Conservation (phyloP, 2,329 filamentous ascomycete species). For the Nemania bipapillata region DNA sequence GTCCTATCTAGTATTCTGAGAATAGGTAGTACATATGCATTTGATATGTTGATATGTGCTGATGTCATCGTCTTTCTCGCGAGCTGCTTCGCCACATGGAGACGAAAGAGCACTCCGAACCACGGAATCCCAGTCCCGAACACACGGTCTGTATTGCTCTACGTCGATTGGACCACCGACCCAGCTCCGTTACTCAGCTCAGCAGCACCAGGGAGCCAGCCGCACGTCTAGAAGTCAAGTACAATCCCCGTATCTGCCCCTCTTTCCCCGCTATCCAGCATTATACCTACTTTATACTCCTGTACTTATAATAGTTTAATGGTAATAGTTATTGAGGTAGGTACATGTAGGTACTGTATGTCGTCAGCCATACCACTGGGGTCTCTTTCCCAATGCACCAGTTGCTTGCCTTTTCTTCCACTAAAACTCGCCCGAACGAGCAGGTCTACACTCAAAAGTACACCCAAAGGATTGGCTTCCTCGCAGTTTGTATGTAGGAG, state of each 20-base stretch:
- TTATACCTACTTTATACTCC: no score
- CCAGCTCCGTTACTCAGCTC: background rate
- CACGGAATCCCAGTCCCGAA: slow-evolving; percentile 26
- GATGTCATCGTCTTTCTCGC: slow-evolving; percentile 18
- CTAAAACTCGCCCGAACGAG: no score
- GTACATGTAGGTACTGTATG: background rate
- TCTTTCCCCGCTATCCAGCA: slow-evolving; percentile 31
- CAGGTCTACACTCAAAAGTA: no score
- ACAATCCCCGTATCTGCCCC: slow-evolving; percentile 10
- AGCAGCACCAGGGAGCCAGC: background rate
- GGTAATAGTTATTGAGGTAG: background rate
- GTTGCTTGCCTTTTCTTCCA: background rate
- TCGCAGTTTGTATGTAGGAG: no score
- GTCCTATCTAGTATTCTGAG: no score
- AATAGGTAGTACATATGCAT: slow-evolving; percentile 6
- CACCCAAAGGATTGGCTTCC: no score
- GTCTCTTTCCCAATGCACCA: background rate
- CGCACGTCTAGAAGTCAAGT: background rate
- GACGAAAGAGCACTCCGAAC: slow-evolving; percentile 12
- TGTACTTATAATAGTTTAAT: no score
- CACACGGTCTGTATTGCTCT: slow-evolving; percentile 34
- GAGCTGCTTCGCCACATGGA: slow-evolving; percentile 9
- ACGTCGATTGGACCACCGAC: slow-evolving; percentile 30
- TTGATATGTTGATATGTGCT: slow-evolving; percentile 12
- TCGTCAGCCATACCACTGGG: background rate